phyloP scores from a whole-genome alignment of 257 asterid species.

The Primulina eburnea region DNA sequence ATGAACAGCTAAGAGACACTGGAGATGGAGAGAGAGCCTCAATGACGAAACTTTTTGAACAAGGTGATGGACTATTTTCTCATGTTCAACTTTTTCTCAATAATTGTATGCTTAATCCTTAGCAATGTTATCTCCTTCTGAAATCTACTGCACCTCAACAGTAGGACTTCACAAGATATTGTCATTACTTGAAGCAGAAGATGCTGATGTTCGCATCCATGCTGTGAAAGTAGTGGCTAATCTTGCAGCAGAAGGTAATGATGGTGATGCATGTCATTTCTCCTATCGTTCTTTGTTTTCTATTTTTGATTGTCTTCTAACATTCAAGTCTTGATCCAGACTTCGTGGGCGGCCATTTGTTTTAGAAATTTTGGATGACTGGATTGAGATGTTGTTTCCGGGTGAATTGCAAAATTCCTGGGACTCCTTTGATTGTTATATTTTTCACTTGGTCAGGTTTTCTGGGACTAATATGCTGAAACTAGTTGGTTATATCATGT shows the following conservation, averaged over 20 bases:
- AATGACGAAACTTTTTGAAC: conserved; percentile 76
- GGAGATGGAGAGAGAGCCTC: conserved; percentile 65
- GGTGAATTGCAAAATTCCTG: neutral
- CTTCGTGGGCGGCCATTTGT: neutral
- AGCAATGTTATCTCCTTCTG: conserved; percentile 22
- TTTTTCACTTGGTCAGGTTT: neutral
- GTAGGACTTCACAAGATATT: conserved; percentile 89
- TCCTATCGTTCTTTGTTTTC: neutral
- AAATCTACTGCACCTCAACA: conserved; percentile 26
- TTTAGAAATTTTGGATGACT: neutral
- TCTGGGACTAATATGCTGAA: neutral
- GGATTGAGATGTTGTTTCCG: neutral
- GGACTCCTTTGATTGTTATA: neutral
- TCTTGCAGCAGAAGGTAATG: conserved; percentile 89
- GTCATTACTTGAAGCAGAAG: conserved; percentile 82
- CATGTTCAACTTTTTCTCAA: neutral
- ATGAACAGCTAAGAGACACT: conserved; percentile 46
- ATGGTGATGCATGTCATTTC: conserved; percentile 10
- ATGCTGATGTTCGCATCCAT: conserved; percentile 82
- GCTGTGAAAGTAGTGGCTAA: conserved; percentile 95
- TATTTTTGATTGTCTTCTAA: neutral
- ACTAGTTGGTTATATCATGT: conserved; percentile 1
- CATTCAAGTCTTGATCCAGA: conserved; percentile 1
- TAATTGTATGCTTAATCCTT: neutral
- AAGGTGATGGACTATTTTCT: conserved; percentile 47